Evolutionary conservation across 2,329 filamentous ascomycete genomes (phyloP), one percentile per base, ranked within the genome.

Genomic region (Claviceps arundinis): DNA sequence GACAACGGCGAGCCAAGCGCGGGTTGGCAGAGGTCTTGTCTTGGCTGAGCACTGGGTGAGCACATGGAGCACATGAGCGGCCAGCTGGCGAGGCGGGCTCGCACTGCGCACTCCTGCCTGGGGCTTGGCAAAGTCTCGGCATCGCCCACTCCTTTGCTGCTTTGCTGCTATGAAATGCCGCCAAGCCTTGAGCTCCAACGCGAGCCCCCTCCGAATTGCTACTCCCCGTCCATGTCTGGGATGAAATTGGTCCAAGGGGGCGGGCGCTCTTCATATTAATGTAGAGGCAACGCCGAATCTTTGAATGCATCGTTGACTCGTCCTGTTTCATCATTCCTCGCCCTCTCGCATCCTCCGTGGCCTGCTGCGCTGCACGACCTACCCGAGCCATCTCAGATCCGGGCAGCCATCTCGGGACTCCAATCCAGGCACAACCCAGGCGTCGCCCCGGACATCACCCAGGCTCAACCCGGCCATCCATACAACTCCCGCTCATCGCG

Each of bases 51-150:
- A 30, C 26, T 30, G 26, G 26, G 41, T 46, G 48, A 50, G 51
- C 47, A 48, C 42, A 44, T 16, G 19, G 14, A 22, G 30, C 43
- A 45, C 22, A 45, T 45, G 43, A 26, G 43, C 43, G 22, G 43
- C 43, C 40, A 37, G 45, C 47, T 50, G 43, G 43, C 37, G 26
- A 47, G 26, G 38, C 19, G 47, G 47, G 30, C 52, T 50, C 48
- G 45, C 30, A 37, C 49, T 43, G 41, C 38, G 51, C 37, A 41
- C 48, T 30, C 51, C 49, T 47, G 48, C 19, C 50, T 47, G 50
- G 51, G 56, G 49, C 56, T 58, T 58, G 56, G 56, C 56, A 52
- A 34, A 34, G 56, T 55, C 56, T 58, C 52, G 56, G 56, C 55
- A 51, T 55, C 50, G 52, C 49, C 48, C 48, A 52, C 46, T 41